phyloP scores from a whole-genome alignment of 129 eudicot species.

The Mikania micrantha region DNA sequence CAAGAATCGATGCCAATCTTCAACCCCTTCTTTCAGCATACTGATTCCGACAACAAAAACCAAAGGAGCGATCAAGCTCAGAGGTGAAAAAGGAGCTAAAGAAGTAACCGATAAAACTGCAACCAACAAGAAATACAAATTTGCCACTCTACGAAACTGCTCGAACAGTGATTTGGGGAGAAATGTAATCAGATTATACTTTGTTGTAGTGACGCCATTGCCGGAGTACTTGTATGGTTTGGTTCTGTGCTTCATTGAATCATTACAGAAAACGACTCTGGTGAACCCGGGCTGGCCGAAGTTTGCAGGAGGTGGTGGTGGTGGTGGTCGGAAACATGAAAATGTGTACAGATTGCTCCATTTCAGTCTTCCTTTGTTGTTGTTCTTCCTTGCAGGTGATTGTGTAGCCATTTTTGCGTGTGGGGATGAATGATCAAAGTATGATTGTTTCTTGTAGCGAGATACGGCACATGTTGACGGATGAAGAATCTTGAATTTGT shows the following conservation, averaged over 20 bases:
- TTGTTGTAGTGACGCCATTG: conserved; percentile 40
- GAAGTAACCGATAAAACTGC: conserved; percentile 44
- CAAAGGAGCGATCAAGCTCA: conserved; percentile 46
- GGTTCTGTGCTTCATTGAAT: conserved; percentile 23
- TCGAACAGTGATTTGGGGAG: conserved; percentile 48
- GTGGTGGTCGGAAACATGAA: conserved; percentile 41
- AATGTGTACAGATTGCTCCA: conserved; percentile 55
- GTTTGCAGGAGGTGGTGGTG: not conserved
- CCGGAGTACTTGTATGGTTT: conserved; percentile 42
- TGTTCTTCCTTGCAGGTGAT: conserved; percentile 23
- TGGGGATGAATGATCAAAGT: conserved; percentile 1
- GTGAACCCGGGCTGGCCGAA: conserved; percentile 50
- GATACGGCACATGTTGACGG: conserved; percentile 19
- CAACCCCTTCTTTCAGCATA: conserved; percentile 42
- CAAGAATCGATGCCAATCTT: conserved; percentile 49
- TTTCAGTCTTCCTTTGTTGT: conserved; percentile 36
- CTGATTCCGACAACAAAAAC: conserved; percentile 50
- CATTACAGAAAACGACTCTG: conserved; percentile 43
- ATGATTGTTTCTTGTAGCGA: conserved; percentile 15
- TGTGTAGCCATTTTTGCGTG: conserved; percentile 22
- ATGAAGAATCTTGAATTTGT: conserved; percentile 14
- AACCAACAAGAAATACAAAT: conserved; percentile 44
- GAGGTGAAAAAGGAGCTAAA: conserved; percentile 39
- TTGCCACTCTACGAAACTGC: conserved; percentile 55
- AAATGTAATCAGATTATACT: conserved; percentile 42